Evolutionary conservation across 2,329 filamentous ascomycete genomes (phyloP).

Genomic region (Diaporthe capsici): DNA sequence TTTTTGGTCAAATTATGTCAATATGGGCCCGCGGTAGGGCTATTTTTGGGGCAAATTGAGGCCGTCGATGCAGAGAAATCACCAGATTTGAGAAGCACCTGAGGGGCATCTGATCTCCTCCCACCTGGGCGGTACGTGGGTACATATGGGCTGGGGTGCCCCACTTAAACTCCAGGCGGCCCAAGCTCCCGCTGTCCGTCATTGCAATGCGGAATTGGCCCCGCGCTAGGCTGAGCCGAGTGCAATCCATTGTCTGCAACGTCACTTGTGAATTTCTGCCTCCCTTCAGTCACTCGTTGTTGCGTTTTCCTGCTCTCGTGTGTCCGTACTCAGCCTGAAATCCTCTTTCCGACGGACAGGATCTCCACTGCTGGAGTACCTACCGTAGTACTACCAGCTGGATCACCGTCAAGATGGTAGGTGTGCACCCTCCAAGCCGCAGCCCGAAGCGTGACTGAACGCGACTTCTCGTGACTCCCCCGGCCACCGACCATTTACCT

Average conservation of each 20-base stretch:
- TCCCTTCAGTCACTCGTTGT: background rate
- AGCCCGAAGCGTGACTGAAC: background rate
- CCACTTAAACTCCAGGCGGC: conserved; percentile 32
- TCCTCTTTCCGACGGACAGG: background rate
- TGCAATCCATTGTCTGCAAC: conserved; percentile 1
- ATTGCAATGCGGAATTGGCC: conserved; percentile 4
- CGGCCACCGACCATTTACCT: background rate
- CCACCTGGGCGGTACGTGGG: background rate
- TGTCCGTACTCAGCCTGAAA: background rate
- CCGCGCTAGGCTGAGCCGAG: conserved; percentile 23
- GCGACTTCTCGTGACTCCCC: background rate
- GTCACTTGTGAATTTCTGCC: conserved; percentile 14
- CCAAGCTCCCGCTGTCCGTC: conserved; percentile 42
- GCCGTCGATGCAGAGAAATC: background rate
- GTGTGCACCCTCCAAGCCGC: background rate
- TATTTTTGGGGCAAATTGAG: background rate
- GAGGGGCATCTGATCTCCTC: conserved; percentile 12
- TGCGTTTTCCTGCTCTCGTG: background rate
- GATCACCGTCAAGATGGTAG: conserved; percentile 43
- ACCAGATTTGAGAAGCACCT: background rate
- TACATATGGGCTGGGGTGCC: conserved; percentile 5
- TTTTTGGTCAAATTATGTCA: background rate
- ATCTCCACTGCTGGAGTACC: background rate
- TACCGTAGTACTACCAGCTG: background rate
- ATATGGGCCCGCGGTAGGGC: background rate